Evolutionary conservation across 208 protist species (phyloP).

Genomic region (Crithidia bombi): DNA sequence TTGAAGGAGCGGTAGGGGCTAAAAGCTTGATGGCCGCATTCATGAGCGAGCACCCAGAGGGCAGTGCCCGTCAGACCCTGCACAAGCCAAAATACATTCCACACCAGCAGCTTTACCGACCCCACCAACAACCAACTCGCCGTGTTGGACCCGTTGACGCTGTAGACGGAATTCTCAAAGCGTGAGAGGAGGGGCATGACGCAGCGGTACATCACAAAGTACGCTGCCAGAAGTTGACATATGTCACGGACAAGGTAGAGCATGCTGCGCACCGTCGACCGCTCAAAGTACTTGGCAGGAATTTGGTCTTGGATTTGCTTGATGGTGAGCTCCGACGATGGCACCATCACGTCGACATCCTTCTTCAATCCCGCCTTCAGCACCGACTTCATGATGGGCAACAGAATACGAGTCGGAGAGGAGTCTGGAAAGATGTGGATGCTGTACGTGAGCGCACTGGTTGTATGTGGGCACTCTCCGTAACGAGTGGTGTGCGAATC

Average conservation of each 20-base stretch:
- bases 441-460: too few relatives aligned
- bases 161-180: constrained; percentile 33
- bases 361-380: constrained; percentile 63
- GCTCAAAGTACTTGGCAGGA: constrained; percentile 77
- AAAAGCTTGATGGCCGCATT: constrained; percentile 96
- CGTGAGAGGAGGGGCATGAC: constrained; percentile 39
- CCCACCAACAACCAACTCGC: constrained; percentile 27
- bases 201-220: constrained; percentile 57
- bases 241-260: constrained; percentile 71
- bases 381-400: constrained; percentile 50
- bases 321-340: constrained; percentile 64
- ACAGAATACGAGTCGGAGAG: background rate
- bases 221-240: constrained; percentile 55
- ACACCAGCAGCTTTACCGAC: constrained; percentile 45
- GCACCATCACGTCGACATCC: constrained; percentile 71
- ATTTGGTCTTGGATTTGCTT: constrained; percentile 81
- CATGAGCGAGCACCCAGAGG: constrained; percentile 94
- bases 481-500: too few relatives aligned
- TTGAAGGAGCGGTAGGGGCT: constrained; percentile 74
- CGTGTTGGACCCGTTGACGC: constrained; percentile 2
- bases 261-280: constrained; percentile 43
- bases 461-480: too few relatives aligned
- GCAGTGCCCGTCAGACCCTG: constrained; percentile 88
- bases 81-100: constrained; percentile 82
- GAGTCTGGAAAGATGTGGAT: too few relatives aligned